Evolutionary conservation across 345 rosid genomes (phyloP).

Genomic region (Kandelia obovata): DNA sequence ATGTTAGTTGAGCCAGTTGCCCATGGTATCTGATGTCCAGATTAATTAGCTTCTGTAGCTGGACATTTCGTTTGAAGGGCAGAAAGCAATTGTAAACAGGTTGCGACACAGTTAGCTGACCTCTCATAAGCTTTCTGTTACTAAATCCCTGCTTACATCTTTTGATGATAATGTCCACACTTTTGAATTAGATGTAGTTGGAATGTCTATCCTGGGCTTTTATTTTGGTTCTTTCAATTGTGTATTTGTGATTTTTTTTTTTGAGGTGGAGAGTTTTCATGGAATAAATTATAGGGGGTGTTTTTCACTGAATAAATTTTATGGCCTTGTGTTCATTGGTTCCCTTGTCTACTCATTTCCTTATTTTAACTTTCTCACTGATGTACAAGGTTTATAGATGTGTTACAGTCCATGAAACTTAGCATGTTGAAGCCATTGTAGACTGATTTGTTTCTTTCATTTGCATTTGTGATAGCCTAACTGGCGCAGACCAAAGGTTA

Average conservation of each 20-base stretch:
- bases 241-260: no score
- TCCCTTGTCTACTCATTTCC: no score
- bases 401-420: not conserved
- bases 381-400: not conserved
- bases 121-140: conserved; percentile 52
- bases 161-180: not conserved
- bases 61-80: conserved; percentile 75
- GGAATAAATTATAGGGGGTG: no score
- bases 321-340: no score
- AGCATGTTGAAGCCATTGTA: not conserved
- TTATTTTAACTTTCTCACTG: no score
- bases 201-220: no score
- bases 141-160: conserved; percentile 54
- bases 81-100: conserved; percentile 45
- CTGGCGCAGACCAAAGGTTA: conserved; percentile 94
- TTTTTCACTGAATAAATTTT: no score
- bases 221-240: no score
- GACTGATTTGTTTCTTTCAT: not conserved
- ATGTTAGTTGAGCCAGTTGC: conserved; percentile 22
- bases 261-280: no score
- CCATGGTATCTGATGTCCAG: conserved; percentile 87
- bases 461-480: conserved; percentile 31
- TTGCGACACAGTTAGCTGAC: conserved; percentile 77
- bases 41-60: conserved; percentile 35
- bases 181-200: not conserved